Evolutionary conservation across 192 early-diverging fungal species (phyloP).

Genomic region (Chytriomyces sp.): DNA sequence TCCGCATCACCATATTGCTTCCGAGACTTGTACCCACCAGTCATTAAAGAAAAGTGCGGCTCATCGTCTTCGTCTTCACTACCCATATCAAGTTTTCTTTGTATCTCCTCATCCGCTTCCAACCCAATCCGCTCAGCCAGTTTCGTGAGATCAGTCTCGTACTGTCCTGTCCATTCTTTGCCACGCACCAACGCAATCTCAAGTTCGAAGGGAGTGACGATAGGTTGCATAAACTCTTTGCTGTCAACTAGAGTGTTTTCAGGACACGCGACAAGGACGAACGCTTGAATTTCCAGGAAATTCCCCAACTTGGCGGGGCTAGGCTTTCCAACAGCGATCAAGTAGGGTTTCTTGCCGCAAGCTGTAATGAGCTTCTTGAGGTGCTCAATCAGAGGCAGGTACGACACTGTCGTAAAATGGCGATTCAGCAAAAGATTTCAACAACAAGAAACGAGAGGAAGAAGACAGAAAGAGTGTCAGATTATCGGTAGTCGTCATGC

Average conservation of each 20-base stretch:
- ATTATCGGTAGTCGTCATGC: constrained; percentile 34
- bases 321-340: constrained; percentile 92
- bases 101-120: constrained; percentile 39
- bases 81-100: neutral
- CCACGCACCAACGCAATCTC: constrained; percentile 70
- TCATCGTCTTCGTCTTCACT: constrained; percentile 62
- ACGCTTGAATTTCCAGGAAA: constrained; percentile 93
- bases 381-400: constrained; percentile 79
- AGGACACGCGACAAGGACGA: constrained; percentile 91
- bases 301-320: constrained; percentile 97
- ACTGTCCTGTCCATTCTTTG: constrained; percentile 48
- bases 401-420: constrained; percentile 60
- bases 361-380: constrained; percentile 77
- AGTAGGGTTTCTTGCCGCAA: constrained; percentile 80
- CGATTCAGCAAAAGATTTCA: neutral
- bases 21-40: constrained; percentile 71
- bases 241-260: constrained; percentile 93
- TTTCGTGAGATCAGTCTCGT: constrained; percentile 47
- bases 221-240: constrained; percentile 86
- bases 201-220: constrained; percentile 94
- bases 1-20: constrained; percentile 8
- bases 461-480: neutral
- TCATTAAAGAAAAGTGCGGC: constrained; percentile 90
- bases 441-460: neutral
- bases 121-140: constrained; percentile 37